Evolutionary conservation across 2,329 filamentous ascomycete genomes (phyloP), one percentile per base, ranked within the genome.

Genomic region (Aspergillus piperis): DNA sequence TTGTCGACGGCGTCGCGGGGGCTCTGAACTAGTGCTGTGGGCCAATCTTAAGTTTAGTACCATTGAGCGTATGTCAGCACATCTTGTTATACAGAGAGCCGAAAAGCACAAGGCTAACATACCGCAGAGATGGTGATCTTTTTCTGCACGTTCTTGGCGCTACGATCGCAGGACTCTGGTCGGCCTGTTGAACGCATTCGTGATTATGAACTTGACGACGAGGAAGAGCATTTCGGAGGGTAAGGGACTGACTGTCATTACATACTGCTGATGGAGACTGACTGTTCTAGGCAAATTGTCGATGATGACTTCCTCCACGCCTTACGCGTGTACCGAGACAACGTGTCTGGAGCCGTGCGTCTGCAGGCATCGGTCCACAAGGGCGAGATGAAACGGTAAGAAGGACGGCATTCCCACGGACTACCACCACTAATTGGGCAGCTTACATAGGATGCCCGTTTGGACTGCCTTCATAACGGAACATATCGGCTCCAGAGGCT

Each of bases 391-490:
- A 80, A 81, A 64, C 76, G 79, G 79, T 81, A 73, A 64, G 68
- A 32, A 10, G 5, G n/a, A 44, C 15, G 25, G 15, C 5, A 2
- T 4, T 39, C 25, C 11, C 4, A 8, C 39, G 11, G 23, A 38
- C 23, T 21, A 51, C 5, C 4, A n/a, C 32, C 47, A 59, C 49
- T 36, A 50, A 41, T 48, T 32, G 51, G 39, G 47, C 48, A 30
- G 39, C 19, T 36, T 13, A 17, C 1, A 17, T 52, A 81, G 80
- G 19, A 82, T 83, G 2, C 85, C 86, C 0, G 82, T 88, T 58
- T 88, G 86, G 86, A 88, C 84, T 2, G 82, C 83, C 0, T 86
- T 85, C 62, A 77, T 85, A 19, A 82, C 81, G 1, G 72, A 79
- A 23, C 78, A 81, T 57, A 72, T 84, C 36, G 72, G 73, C 27